A percentile compares a stretch with the other conserved stretches of the same genome.
Evolutionary conservation across 2,329 filamentous ascomycete species (phyloP).

Genomic region (Raffaelea ambrosiae): DNA sequence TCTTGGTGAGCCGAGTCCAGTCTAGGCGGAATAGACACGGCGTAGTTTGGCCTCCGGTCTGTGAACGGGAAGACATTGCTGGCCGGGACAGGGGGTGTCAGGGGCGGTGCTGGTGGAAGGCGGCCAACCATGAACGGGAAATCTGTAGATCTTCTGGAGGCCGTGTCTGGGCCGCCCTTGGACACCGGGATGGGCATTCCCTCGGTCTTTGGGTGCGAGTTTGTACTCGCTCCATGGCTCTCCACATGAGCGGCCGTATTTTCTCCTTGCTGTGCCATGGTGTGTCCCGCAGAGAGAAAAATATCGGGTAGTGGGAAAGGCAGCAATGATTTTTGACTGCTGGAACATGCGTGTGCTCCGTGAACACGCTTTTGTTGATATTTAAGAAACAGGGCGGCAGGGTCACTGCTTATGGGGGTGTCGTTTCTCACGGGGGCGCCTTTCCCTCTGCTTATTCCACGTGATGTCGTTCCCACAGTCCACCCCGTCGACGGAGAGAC

Average conservation of each 20-base stretch:
- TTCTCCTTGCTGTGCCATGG: conserved; percentile 3
- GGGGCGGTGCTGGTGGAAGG: conserved; percentile 35
- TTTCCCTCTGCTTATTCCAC: conserved; percentile 18
- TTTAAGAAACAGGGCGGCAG: neutral
- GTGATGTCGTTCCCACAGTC: conserved; percentile 13
- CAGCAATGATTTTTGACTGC: neutral
- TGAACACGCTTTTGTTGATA: neutral
- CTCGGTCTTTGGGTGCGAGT: too few relatives aligned
- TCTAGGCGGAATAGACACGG: conserved; percentile 23
- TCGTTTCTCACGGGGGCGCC: too few relatives aligned
- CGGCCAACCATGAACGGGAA: too few relatives aligned
- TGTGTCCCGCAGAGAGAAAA: conserved; percentile 2
- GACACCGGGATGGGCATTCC: too few relatives aligned
- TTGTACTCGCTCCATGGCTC: too few relatives aligned
- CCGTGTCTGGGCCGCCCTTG: too few relatives aligned
- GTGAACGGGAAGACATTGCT: conserved; percentile 34
- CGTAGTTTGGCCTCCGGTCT: conserved; percentile 24
- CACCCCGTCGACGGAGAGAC: too few relatives aligned
- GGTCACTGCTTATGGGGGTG: conserved; percentile 2
- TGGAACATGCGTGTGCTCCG: too few relatives aligned
- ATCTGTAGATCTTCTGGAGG: too few relatives aligned
- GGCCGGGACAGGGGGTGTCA: conserved; percentile 39
- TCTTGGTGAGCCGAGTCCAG: conserved; percentile 21
- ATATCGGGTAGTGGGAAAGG: neutral
- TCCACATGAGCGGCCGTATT: too few relatives aligned